Conservation (phyloP, 805 yeast species). For the Yamadazyma sp. region DNA sequence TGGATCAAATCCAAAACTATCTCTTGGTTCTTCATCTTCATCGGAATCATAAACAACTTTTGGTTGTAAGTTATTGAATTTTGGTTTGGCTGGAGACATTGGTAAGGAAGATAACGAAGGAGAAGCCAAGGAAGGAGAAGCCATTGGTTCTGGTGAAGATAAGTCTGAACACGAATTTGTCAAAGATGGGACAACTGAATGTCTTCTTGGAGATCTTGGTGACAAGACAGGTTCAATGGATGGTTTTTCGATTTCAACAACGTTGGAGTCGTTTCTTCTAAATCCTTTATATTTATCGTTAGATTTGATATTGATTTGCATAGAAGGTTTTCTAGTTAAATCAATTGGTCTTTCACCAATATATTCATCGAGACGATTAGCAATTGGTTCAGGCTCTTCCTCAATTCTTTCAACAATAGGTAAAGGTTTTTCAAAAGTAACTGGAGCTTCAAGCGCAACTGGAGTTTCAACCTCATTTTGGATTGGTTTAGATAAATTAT, state of each 20-base stretch:
- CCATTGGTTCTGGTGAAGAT: conserved; percentile 2
- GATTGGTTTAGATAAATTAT: conserved; percentile 1
- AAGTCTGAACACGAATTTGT: not conserved
- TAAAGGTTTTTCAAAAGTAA: conserved; percentile 12
- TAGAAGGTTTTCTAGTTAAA: conserved; percentile 11
- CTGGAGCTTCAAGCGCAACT: conserved; percentile 10
- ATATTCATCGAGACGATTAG: conserved; percentile 3
- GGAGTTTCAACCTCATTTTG: conserved; percentile 9
- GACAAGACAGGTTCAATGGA: conserved; percentile 20
- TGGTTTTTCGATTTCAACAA: conserved; percentile 7
- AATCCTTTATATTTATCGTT: conserved; percentile 38
- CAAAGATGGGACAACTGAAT: conserved; percentile 8
- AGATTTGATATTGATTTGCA: conserved; percentile 13
- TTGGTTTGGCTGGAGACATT: conserved; percentile 4
- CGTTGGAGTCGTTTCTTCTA: conserved; percentile 30
- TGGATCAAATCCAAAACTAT: conserved; percentile 23
- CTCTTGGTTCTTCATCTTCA: conserved; percentile 18
- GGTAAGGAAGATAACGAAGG: conserved; percentile 7
- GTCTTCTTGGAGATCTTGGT: conserved; percentile 25
- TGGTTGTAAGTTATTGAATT: conserved; percentile 14
- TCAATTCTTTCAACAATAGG: conserved; percentile 12
- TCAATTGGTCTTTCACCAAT: conserved; percentile 9
- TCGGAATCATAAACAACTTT: conserved; percentile 15
- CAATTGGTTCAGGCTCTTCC: not conserved
- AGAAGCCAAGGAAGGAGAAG: conserved; percentile 1